These are phyloP conservation scores for Penicillium digitatum DNA, from an alignment of 2,329 filamentous ascomycete genomes.

Conservation along the genomic window DNA sequence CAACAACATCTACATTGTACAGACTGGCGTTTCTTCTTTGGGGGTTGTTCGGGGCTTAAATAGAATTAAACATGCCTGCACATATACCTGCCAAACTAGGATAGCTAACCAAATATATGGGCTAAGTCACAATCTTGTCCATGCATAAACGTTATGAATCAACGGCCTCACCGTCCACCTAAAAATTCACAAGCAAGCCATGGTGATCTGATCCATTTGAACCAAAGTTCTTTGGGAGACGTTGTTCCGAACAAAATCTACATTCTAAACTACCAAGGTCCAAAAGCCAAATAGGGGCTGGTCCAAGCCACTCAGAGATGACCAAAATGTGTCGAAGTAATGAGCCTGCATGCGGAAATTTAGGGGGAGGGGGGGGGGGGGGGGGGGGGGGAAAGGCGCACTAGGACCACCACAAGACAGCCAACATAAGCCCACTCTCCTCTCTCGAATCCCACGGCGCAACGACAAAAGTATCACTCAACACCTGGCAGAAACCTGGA, in stretches of 20 bases:
- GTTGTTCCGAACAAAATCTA: neutral
- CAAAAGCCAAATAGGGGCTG: neutral
- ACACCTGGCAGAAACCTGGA: neutral
- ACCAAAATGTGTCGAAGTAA: neutral
- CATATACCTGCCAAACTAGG: neutral
- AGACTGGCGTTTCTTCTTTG: neutral
- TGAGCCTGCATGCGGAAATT: neutral
- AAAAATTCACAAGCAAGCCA: neutral
- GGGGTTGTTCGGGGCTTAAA: neutral
- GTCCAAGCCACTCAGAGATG: constrained; percentile 1
- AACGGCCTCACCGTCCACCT: neutral
- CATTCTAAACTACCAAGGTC: neutral
- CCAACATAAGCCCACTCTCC: neutral
- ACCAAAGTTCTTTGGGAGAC: neutral
- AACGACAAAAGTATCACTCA: constrained; percentile 1
- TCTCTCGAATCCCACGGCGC: neutral
- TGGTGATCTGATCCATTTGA: neutral
- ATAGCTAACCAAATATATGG: neutral
- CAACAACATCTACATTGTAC: neutral
- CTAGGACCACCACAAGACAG: neutral
- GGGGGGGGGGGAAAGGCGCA: neutral
- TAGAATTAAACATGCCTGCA: neutral
- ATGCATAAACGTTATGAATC: neutral
- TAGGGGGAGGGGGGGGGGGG: neutral
- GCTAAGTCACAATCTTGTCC: neutral